Percentiles rank a stretch among this genome's conserved stretches.
phyloP scores from a whole-genome alignment of 139 green algal species.

The Chloropicon primus region DNA sequence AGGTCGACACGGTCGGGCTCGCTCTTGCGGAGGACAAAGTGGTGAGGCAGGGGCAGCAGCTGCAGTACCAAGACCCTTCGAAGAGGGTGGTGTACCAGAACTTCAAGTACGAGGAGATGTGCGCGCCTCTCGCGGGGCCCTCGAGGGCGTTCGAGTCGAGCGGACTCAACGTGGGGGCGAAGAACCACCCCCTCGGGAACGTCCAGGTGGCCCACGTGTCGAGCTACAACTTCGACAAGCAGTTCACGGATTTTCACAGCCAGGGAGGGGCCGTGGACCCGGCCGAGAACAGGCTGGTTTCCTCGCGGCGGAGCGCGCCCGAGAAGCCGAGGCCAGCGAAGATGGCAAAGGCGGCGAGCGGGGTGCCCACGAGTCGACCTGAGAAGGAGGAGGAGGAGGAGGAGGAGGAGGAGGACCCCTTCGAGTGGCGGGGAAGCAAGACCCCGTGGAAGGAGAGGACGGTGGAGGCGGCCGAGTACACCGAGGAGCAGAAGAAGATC shows the following conservation, averaged over 20 bases:
- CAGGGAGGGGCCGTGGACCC: not conserved
- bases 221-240: constrained; percentile 66
- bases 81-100: constrained; percentile 58
- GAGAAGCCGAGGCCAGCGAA: not conserved
- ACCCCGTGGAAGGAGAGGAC: constrained; percentile 24
- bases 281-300: not conserved
- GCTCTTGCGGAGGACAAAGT: not conserved
- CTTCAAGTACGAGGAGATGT: constrained; percentile 61
- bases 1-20: not conserved
- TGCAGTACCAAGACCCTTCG: constrained; percentile 24
- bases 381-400: not conserved
- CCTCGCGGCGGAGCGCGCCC: not conserved
- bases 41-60: not conserved
- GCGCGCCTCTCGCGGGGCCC: constrained; percentile 50
- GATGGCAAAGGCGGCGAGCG: not conserved
- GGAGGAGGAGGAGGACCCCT: not conserved
- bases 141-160: not conserved
- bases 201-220: constrained; percentile 39
- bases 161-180: constrained; percentile 13
- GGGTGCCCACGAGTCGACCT: not conserved
- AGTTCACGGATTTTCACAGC: constrained; percentile 76
- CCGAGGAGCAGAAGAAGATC: constrained; percentile 73
- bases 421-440: constrained; percentile 13
- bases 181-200: constrained; percentile 25
- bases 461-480: constrained; percentile 35